A percentile compares a stretch with the other conserved stretches of the same genome.
phyloP scores from a whole-genome alignment of 768 basidiomycete genomes.

The Gymnopilus dilepis region DNA sequence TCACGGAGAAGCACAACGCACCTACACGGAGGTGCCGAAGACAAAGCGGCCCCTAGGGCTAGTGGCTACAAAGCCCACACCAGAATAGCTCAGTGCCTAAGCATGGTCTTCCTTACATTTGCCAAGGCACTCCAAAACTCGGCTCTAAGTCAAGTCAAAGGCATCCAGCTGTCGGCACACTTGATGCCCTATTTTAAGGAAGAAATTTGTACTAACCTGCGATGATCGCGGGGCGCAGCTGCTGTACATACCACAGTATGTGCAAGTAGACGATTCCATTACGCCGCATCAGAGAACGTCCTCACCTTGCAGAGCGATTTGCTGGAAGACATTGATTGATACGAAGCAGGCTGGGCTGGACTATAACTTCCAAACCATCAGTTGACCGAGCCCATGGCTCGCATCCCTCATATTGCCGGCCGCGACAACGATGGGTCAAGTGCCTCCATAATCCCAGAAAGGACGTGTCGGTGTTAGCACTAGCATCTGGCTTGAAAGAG shows the following conservation, averaged over 20 bases:
- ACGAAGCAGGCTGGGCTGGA: not conserved
- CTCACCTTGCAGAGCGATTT: not conserved
- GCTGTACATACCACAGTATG: too few species aligned
- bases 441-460: not conserved
- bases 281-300: not conserved
- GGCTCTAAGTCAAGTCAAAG: not conserved
- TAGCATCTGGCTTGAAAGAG: not conserved
- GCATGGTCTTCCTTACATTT: not conserved
- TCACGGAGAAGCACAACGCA: not conserved
- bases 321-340: not conserved
- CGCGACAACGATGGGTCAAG: not conserved
- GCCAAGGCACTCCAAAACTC: conserved; percentile 1
- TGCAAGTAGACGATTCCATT: not conserved
- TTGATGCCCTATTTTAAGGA: not conserved
- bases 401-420: not conserved
- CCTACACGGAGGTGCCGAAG: not conserved
- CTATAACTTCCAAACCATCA: not conserved
- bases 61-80: not conserved
- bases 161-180: conserved; percentile 4
- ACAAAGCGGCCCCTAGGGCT: not conserved
- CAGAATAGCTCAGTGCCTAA: not conserved
- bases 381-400: not conserved
- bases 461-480: not conserved
- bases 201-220: not conserved
- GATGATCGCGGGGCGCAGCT: not conserved